These are phyloP conservation scores for Fusarium mundagurra DNA, from an alignment of 2,329 filamentous ascomycete species.

Conservation along the genomic window DNA sequence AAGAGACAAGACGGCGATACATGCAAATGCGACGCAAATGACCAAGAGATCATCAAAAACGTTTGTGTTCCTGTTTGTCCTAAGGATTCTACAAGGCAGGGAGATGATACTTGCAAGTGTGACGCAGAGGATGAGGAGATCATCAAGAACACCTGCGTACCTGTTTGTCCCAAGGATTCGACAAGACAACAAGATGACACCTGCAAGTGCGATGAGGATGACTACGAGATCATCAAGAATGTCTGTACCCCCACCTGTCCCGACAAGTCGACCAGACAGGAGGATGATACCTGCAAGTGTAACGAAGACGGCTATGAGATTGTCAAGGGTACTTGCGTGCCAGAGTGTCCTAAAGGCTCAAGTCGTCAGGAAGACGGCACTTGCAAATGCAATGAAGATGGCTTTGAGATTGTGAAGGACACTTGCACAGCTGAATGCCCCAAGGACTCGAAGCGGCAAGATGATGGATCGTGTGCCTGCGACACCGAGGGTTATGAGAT, in stretches of 20 bases:
- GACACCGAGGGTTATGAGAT: background rate
- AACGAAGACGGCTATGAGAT: background rate
- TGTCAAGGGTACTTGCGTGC: background rate
- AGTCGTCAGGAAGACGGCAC: background rate
- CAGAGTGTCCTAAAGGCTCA: background rate
- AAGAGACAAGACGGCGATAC: background rate
- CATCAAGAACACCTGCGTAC: background rate
- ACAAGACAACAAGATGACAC: background rate
- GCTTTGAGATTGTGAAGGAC: background rate
- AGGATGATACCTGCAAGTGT: background rate
- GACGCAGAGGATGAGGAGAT: background rate
- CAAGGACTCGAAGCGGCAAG: background rate
- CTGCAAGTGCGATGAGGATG: background rate
- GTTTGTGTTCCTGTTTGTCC: background rate
- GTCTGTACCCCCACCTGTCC: fast-evolving
- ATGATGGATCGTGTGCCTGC: background rate
- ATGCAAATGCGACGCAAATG: background rate
- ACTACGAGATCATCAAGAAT: background rate
- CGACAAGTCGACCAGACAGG: background rate
- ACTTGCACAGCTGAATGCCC: background rate
- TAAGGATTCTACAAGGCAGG: background rate
- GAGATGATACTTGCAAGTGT: background rate
- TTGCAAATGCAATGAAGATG: background rate
- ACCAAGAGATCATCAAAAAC: background rate
- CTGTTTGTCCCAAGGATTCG: background rate